Base-by-base conservation (phyloP, 352 stramenopile species). In the Phytopythium montanum region DNA sequence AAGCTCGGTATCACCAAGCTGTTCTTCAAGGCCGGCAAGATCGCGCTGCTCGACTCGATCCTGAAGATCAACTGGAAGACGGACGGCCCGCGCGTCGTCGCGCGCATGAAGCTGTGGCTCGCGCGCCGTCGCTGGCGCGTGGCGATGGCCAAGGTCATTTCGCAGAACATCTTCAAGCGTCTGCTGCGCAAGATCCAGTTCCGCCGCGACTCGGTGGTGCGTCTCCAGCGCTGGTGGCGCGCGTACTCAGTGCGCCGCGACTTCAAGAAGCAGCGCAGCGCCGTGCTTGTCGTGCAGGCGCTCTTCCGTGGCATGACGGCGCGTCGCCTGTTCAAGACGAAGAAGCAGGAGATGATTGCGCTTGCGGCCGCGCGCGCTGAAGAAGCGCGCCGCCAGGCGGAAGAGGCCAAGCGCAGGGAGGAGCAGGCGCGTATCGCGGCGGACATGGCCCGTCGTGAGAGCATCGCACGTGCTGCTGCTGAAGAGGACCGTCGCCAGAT, bases 201-300 rank as follows among this genome's bases (percentile, higher is more conserved):
- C 60, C 80, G 80, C 57, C 67, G 72, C 42, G 72, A 88, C 48
- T 73, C 75, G 29, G 76, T 88, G 21, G 68, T 81, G 29, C 75
- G 75, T 53, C 89, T 95, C 59, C 86, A 95, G 72, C 81, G 83
- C 57, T 95, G 86, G 86, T 95, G 86, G 86, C 86, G 86, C 59
- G 81, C 80, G 14, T 59, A 87, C 21, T 76, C 75, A 29, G 69
- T 92, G 46, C 84, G 84, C 54, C 84, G 85, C 59, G 68, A 87
- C 39, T 94, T 92, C 52, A 88, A 92, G 70, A 92, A 92, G 75
- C 81, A 86, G 64, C 85, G 86, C 57, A 78, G 66, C 19, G 78
- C 86, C 42, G 85, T 70, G 2, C 62, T 95, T 18, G 65, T 92
- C 23, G 73, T 95, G 41, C 86, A 95, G 58, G 81, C 81, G 29